Percentiles rank a stretch among this genome's conserved stretches.
Conservation (phyloP, 2,329 filamentous ascomycete genomes). For the Penicillium sp. region DNA sequence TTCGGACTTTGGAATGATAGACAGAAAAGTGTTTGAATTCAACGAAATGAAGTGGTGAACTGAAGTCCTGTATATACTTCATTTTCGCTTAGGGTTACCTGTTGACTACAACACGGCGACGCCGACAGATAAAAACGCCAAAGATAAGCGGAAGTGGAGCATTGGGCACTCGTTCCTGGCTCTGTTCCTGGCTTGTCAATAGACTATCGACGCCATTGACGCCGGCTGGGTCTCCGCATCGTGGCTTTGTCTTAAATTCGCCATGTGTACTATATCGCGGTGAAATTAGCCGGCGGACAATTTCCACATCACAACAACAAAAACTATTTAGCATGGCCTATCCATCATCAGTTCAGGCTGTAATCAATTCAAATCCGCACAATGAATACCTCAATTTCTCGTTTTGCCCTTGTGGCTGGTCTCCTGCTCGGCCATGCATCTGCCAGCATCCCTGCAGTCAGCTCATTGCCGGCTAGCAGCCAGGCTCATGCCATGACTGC, state of each 20-base stretch:
- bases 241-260: background rate
- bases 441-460: background rate
- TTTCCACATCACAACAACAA: background rate
- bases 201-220: slow-evolving; percentile 1
- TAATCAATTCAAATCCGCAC: background rate
- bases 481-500: background rate
- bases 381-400: background rate
- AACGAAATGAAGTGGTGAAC: background rate
- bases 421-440: background rate
- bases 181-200: background rate
- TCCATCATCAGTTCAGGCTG: background rate
- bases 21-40: background rate
- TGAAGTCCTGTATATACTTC: background rate
- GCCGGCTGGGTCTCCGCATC: background rate
- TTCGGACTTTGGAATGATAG: background rate
- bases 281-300: slow-evolving; percentile 2
- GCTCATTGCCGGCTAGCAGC: background rate
- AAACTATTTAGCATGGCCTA: background rate
- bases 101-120: background rate
- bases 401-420: background rate
- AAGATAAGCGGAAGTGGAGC: background rate
- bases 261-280: background rate
- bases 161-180: background rate
- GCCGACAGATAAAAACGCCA: background rate
- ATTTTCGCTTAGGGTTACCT: slow-evolving; percentile 2